These are phyloP conservation scores for Senna tora DNA, from an alignment of 306 rosid species.

Conservation along the genomic window DNA sequence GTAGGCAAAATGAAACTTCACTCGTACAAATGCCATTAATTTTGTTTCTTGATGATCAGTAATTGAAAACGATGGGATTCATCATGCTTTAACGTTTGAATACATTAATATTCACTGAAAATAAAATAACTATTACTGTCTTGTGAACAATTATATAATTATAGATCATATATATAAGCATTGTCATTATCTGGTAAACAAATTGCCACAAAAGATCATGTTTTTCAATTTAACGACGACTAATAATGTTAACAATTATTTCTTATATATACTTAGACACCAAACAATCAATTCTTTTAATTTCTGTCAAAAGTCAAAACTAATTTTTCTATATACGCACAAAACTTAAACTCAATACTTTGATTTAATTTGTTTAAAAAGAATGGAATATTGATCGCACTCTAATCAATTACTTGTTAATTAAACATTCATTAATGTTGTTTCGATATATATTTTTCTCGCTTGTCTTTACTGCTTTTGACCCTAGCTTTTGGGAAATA, in stretches of 20 bases:
- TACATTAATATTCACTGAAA: background rate
- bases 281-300: too few species aligned
- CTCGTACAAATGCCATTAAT: conserved; percentile 28
- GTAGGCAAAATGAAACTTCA: conserved; percentile 27
- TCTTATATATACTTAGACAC: too few species aligned
- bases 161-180: background rate
- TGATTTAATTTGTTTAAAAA: too few species aligned
- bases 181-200: background rate
- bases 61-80: conserved; percentile 12
- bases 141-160: background rate
- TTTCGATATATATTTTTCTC: background rate
- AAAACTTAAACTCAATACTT: too few species aligned
- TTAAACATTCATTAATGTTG: too few species aligned
- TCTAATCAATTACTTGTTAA: too few species aligned
- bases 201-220: background rate
- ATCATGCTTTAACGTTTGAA: conserved; percentile 4
- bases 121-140: background rate
- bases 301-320: too few species aligned
- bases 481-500: background rate
- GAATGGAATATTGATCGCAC: too few species aligned
- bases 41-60: conserved; percentile 31
- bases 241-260: too few species aligned
- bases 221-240: background rate
- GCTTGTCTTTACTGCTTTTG: background rate
- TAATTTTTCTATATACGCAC: too few species aligned